Conservation (phyloP, 305 asterid genomes). For the Rubia occidens region DNA sequence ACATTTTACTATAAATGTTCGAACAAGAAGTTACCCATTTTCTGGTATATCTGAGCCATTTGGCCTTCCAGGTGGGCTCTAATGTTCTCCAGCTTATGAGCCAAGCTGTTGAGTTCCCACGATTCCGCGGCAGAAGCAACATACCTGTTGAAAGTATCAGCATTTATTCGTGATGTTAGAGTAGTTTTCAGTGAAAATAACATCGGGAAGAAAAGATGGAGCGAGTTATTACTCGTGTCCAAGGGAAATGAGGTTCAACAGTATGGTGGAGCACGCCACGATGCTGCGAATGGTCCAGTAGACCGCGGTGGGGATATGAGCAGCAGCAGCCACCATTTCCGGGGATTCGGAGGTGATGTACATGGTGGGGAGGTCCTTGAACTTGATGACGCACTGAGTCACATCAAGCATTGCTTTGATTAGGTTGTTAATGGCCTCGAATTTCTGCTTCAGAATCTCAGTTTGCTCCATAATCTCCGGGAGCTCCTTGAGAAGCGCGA, state of each 20-base stretch:
- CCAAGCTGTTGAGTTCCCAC: slow-evolving; percentile 65
- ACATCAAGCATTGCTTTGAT: slow-evolving; percentile 27
- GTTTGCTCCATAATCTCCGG: slow-evolving; percentile 45
- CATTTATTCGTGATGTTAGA: neutral
- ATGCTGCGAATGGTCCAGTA: slow-evolving; percentile 76
- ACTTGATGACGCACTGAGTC: slow-evolving; percentile 46
- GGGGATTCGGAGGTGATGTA: slow-evolving; percentile 45
- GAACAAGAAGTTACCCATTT: neutral
- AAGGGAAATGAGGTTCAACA: slow-evolving; percentile 60
- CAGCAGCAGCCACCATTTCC: slow-evolving; percentile 40
- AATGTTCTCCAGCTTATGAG: slow-evolving; percentile 62
- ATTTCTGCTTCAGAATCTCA: slow-evolving; percentile 27
- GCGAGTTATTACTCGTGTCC: slow-evolving; percentile 53
- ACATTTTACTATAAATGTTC: too few relatives aligned
- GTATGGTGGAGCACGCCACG: slow-evolving; percentile 50
- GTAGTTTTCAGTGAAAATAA: neutral
- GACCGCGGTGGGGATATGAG: slow-evolving; percentile 69
- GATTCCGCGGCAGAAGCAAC: slow-evolving; percentile 51
- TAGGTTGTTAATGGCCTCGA: slow-evolving; percentile 20
- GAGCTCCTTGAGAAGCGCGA: slow-evolving; percentile 67
- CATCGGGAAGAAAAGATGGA: neutral
- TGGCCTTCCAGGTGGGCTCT: slow-evolving; percentile 44
- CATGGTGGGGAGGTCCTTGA: slow-evolving; percentile 52
- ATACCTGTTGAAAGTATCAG: slow-evolving; percentile 27
- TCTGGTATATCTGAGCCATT: slow-evolving; percentile 21